A percentile compares a stretch with the other conserved stretches of the same genome.
phyloP scores from a whole-genome alignment of 345 rosid species.

The Atalantia buxifolia region DNA sequence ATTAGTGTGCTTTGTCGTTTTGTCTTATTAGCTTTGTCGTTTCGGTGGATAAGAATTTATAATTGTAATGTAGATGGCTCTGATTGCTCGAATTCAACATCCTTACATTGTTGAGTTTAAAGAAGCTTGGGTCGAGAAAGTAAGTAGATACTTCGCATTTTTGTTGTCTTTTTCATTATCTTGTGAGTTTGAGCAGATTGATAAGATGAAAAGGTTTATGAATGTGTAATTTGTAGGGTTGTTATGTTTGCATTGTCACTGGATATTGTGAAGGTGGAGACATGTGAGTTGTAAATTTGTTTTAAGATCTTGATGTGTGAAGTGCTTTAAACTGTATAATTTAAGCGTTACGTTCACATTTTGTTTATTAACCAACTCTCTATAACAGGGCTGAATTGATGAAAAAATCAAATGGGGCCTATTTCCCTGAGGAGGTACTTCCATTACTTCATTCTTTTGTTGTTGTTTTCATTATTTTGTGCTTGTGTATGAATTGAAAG shows the following conservation, averaged over 20 bases:
- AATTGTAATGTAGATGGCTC: slow-evolving; percentile 65
- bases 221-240: slow-evolving; percentile 60
- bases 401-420: slow-evolving; percentile 84
- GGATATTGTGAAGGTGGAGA: slow-evolving; percentile 99
- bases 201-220: background rate
- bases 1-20: background rate
- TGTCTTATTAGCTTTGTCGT: background rate
- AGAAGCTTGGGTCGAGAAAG: slow-evolving; percentile 99
- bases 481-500: background rate
- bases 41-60: background rate
- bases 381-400: slow-evolving; percentile 83
- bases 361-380: background rate
- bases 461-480: background rate
- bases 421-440: slow-evolving; percentile 89
- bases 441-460: background rate
- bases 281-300: slow-evolving; percentile 61
- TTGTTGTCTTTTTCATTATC: background rate
- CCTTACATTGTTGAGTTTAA: slow-evolving; percentile 95
- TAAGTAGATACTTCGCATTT: slow-evolving; percentile 20
- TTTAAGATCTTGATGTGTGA: background rate
- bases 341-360: background rate
- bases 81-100: slow-evolving; percentile 86
- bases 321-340: slow-evolving; percentile 4
- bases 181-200: slow-evolving; percentile 2
- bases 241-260: slow-evolving; percentile 97